phyloP scores from a whole-genome alignment of 768 basidiomycete species.

The Russula abietina region DNA sequence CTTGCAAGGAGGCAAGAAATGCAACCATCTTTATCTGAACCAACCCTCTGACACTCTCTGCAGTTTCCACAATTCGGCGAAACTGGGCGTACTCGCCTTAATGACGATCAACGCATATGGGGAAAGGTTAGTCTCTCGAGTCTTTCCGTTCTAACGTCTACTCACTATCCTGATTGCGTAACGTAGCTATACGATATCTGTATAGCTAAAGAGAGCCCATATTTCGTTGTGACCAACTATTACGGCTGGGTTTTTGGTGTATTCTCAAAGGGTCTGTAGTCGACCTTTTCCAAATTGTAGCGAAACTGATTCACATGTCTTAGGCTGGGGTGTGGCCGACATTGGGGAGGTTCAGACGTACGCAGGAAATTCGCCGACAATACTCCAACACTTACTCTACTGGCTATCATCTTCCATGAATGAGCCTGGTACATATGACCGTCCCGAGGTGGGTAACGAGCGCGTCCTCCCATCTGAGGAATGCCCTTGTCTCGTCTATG shows the following conservation, averaged over 20 bases:
- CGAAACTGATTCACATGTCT: background rate
- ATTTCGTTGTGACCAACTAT: conserved; percentile 27
- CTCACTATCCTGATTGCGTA: background rate
- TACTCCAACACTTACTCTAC: conserved; percentile 19
- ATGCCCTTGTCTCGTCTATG: conserved; percentile 20
- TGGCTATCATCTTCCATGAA: conserved; percentile 24
- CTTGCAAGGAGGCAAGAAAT: conserved; percentile 17
- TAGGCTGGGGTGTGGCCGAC: conserved; percentile 20
- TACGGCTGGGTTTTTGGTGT: conserved; percentile 27
- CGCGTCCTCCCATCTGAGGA: conserved; percentile 16
- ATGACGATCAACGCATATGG: conserved; percentile 21
- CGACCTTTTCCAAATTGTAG: background rate
- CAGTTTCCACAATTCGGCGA: conserved; percentile 19
- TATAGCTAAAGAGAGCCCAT: conserved; percentile 20
- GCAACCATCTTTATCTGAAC: background rate
- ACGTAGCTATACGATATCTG: conserved; percentile 26
- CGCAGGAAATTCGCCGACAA: conserved; percentile 8
- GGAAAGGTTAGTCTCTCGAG: conserved; percentile 18
- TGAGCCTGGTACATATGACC: conserved; percentile 16
- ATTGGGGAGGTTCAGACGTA: conserved; percentile 11
- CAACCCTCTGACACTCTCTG: background rate
- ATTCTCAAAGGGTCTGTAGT: conserved; percentile 23
- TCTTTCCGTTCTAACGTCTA: background rate
- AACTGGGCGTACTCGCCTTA: background rate
- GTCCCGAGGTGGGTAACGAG: conserved; percentile 24